Conservation (phyloP, 345 rosid genomes). For the Syzygium oleosum region DNA sequence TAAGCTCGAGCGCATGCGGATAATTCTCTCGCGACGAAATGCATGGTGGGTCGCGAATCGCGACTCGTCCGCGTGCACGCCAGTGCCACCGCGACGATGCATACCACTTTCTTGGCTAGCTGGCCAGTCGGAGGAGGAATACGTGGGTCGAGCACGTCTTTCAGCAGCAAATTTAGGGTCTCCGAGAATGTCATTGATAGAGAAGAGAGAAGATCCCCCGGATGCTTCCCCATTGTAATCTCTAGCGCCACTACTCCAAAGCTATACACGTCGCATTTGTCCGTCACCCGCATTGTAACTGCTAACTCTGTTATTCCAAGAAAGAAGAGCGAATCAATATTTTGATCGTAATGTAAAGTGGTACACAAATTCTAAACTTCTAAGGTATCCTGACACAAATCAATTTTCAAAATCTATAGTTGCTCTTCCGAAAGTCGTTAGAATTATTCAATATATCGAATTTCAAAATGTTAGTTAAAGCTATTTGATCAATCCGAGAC, state of each 20-base stretch:
- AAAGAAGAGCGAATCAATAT: background rate
- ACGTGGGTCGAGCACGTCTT: conserved; percentile 40
- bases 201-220: conserved; percentile 37
- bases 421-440: background rate
- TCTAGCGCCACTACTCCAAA: conserved; percentile 51
- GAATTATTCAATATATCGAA: background rate
- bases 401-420: background rate
- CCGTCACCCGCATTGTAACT: background rate
- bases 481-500: background rate
- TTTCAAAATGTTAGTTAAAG: background rate
- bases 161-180: conserved; percentile 15
- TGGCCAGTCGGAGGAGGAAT: conserved; percentile 31
- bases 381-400: background rate
- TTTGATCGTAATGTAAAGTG: background rate
- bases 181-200: conserved; percentile 3
- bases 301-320: background rate
- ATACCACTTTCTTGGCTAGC: conserved; percentile 34
- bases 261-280: conserved; percentile 48
- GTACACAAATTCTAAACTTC: background rate
- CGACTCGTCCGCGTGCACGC: conserved; percentile 29
- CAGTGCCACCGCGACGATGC: conserved; percentile 23
- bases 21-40: conserved; percentile 39
- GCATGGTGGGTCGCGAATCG: conserved; percentile 41
- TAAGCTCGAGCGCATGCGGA: conserved; percentile 25
- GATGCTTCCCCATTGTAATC: conserved; percentile 52